Evolutionary conservation across 192 early-diverging fungal species (phyloP).

Genomic region (Coemansia sp.): DNA sequence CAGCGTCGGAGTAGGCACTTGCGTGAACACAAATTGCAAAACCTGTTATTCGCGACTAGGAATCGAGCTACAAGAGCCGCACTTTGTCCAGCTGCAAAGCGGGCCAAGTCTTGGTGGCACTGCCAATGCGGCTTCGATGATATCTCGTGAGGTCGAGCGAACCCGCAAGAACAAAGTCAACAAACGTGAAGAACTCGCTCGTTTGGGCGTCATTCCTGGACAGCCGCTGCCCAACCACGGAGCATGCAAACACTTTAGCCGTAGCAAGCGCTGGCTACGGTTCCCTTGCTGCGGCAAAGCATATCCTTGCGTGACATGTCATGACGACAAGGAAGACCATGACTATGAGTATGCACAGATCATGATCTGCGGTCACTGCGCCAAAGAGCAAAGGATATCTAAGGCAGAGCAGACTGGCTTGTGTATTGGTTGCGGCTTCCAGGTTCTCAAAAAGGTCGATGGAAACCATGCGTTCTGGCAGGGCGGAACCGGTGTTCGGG

Average conservation of each 20-base stretch:
- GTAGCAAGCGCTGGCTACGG: conserved; percentile 87
- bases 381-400: conserved; percentile 70
- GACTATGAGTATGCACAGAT: conserved; percentile 66
- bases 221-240: conserved; percentile 77
- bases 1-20: conserved; percentile 24
- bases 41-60: conserved; percentile 45
- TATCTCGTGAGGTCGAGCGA: conserved; percentile 42
- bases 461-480: conserved; percentile 81
- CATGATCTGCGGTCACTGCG: conserved; percentile 86
- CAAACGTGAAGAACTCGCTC: conserved; percentile 57
- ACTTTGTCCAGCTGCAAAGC: conserved; percentile 54
- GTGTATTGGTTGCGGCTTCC: conserved; percentile 65
- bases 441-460: conserved; percentile 54
- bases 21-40: conserved; percentile 21
- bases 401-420: conserved; percentile 47
- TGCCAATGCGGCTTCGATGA: conserved; percentile 38
- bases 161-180: conserved; percentile 50
- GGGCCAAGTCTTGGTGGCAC: conserved; percentile 35
- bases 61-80: conserved; percentile 50
- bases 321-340: conserved; percentile 76
- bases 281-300: conserved; percentile 89
- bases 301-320: conserved; percentile 83
- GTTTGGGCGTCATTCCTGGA: conserved; percentile 69
- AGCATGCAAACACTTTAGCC: conserved; percentile 81
- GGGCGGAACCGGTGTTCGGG: conserved; percentile 83